Percentiles rank a stretch among this genome's conserved stretches.
phyloP scores from a whole-genome alignment of 208 protist species.

The Angomonas deanei region DNA sequence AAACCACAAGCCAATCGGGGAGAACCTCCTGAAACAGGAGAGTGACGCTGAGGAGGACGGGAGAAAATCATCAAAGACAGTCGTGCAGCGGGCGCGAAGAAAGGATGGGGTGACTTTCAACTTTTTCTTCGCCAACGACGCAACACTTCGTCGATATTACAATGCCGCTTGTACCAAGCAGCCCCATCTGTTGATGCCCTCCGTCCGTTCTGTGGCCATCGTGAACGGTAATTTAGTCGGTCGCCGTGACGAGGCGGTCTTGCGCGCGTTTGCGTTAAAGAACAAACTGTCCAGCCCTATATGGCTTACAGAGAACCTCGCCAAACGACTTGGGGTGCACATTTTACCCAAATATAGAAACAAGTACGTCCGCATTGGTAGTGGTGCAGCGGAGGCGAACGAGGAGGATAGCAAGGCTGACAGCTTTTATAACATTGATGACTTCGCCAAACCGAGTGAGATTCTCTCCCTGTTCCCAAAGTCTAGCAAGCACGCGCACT shows the following conservation, averaged over 20 bases:
- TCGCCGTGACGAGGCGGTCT: constrained; percentile 65
- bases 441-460: constrained; percentile 60
- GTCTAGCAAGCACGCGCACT: constrained; percentile 70
- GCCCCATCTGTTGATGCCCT: constrained; percentile 71
- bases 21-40: neutral
- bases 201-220: constrained; percentile 75
- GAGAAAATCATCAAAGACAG: neutral
- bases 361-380: constrained; percentile 69
- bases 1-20: constrained; percentile 23
- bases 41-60: neutral
- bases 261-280: constrained; percentile 70
- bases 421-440: constrained; percentile 85
- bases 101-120: neutral
- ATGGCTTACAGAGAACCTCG: constrained; percentile 63
- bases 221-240: constrained; percentile 73
- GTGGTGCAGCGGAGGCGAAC: constrained; percentile 32
- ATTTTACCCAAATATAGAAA: constrained; percentile 49
- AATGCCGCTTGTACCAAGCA: constrained; percentile 71
- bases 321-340: constrained; percentile 52
- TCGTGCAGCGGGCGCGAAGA: neutral
- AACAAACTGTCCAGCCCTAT: constrained; percentile 85
- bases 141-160: constrained; percentile 79
- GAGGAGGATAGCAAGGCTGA: constrained; percentile 43
- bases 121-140: constrained; percentile 83
- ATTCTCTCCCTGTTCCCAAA: constrained; percentile 83